Conservation (phyloP, 768 basidiomycete species). For the Termitomyces sp. region DNA sequence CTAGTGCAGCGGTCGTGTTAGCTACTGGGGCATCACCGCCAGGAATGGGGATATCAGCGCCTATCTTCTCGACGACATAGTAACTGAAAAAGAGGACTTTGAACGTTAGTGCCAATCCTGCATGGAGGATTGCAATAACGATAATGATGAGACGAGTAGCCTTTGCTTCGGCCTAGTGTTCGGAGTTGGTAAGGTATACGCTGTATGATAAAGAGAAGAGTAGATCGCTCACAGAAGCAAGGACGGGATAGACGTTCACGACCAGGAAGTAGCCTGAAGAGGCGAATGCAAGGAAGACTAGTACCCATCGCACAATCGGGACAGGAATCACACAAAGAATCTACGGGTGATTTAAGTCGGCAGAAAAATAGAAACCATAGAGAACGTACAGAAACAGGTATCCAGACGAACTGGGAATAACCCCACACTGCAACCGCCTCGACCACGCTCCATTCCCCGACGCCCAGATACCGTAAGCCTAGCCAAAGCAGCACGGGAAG, state of each 20-base stretch:
- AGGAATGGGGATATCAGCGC: slow-evolving; percentile 34
- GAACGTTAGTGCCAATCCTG: slow-evolving; percentile 77
- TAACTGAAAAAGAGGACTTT: slow-evolving; percentile 68
- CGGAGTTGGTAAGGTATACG: background rate
- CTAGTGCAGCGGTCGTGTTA: slow-evolving; percentile 17
- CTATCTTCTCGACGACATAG: slow-evolving; percentile 40
- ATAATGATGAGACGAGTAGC: slow-evolving; percentile 81
- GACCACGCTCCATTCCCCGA: slow-evolving; percentile 84
- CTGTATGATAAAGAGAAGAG: background rate
- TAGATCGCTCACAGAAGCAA: slow-evolving; percentile 60
- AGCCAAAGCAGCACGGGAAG: slow-evolving; percentile 83
- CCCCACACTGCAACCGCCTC: slow-evolving; percentile 82
- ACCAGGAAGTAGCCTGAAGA: slow-evolving; percentile 87
- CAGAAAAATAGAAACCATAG: background rate
- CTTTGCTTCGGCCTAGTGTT: slow-evolving; percentile 73
- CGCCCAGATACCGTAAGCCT: slow-evolving; percentile 77
- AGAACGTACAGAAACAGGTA: slow-evolving; percentile 69
- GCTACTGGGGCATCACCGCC: slow-evolving; percentile 29
- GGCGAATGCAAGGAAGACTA: slow-evolving; percentile 66
- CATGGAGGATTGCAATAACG: slow-evolving; percentile 68
- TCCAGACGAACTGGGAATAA: slow-evolving; percentile 82
- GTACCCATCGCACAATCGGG: slow-evolving; percentile 74
- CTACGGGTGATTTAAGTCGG: slow-evolving; percentile 26
- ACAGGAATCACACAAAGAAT: slow-evolving; percentile 84
- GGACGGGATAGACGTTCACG: slow-evolving; percentile 83